These are phyloP conservation scores for Phycomyces nitens DNA, from an alignment of 192 early-diverging fungal species.

Conservation along the genomic window DNA sequence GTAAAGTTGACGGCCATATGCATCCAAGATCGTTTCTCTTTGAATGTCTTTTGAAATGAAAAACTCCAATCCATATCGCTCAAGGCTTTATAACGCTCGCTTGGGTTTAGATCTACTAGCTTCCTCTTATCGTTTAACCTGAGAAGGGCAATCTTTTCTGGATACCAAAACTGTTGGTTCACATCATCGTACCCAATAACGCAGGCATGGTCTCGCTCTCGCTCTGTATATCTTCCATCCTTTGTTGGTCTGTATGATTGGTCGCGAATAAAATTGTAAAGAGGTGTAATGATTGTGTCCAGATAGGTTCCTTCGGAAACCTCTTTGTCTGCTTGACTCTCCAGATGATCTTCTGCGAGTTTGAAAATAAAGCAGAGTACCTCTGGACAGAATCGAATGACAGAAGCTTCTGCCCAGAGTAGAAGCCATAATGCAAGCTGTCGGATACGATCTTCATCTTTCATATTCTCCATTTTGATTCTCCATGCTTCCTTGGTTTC, in stretches of 20 bases:
- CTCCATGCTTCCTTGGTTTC: constrained; percentile 63
- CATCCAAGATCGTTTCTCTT: constrained; percentile 80
- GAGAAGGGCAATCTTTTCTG: constrained; percentile 60
- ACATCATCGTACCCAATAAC: constrained; percentile 83
- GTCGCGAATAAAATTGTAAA: constrained; percentile 72
- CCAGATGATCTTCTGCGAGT: constrained; percentile 61
- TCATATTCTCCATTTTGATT: constrained; percentile 64
- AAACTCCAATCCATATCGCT: constrained; percentile 65
- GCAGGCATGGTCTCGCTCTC: constrained; percentile 70
- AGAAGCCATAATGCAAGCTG: constrained; percentile 75
- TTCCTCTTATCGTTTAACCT: constrained; percentile 46
- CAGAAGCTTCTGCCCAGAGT: constrained; percentile 78
- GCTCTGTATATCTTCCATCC: constrained; percentile 60
- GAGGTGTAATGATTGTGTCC: constrained; percentile 61
- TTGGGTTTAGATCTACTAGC: constrained; percentile 59
- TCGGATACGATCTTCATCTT: constrained; percentile 63
- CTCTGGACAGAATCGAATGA: constrained; percentile 71
- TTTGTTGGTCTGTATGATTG: constrained; percentile 67
- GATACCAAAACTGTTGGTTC: constrained; percentile 83
- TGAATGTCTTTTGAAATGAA: constrained; percentile 78
- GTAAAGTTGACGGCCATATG: constrained; percentile 83
- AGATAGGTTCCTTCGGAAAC: constrained; percentile 69
- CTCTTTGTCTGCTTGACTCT: constrained; percentile 43
- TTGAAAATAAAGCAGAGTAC: constrained; percentile 79
- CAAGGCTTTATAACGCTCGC: constrained; percentile 62